Percentiles rank a stretch among this genome's conserved stretches.
These are phyloP conservation scores for Claviceps sp. DNA, from an alignment of 2,329 filamentous ascomycete genomes.

Conservation along the genomic window DNA sequence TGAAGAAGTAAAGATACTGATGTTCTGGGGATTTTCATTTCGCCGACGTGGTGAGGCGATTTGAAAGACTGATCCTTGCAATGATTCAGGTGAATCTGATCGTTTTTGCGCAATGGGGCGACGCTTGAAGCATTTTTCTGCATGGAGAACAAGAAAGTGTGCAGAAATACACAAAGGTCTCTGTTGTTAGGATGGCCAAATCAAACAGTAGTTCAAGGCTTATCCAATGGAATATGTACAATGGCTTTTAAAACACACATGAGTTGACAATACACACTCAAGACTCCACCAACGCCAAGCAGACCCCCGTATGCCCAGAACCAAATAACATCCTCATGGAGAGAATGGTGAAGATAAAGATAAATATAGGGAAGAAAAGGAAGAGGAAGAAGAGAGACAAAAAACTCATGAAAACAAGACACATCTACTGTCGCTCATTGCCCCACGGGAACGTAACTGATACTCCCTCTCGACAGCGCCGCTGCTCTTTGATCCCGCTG, in stretches of 20 bases:
- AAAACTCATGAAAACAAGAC: not conserved
- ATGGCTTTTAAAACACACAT: not conserved
- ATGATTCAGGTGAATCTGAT: not conserved
- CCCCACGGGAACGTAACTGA: constrained; percentile 16
- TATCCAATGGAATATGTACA: not conserved
- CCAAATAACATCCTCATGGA: not conserved
- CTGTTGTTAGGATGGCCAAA: not conserved
- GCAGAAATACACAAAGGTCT: not conserved
- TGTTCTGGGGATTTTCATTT: too few species aligned
- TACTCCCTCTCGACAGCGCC: constrained; percentile 15
- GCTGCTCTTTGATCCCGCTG: constrained; percentile 19
- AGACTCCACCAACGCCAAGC: not conserved
- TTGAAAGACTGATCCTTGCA: too few species aligned
- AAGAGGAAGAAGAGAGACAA: not conserved
- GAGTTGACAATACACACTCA: not conserved
- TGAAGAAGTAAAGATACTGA: not conserved
- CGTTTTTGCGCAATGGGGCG: not conserved
- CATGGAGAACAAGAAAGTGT: not conserved
- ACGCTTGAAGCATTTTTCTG: not conserved
- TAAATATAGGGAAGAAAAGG: not conserved
- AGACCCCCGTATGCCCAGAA: not conserved
- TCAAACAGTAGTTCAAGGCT: not conserved
- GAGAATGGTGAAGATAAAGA: too few species aligned
- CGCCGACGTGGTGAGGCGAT: too few species aligned
- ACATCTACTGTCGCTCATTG: not conserved